Base-by-base conservation (phyloP, 352 stramenopile genomes). In the Thraustochytrium sp. region DNA sequence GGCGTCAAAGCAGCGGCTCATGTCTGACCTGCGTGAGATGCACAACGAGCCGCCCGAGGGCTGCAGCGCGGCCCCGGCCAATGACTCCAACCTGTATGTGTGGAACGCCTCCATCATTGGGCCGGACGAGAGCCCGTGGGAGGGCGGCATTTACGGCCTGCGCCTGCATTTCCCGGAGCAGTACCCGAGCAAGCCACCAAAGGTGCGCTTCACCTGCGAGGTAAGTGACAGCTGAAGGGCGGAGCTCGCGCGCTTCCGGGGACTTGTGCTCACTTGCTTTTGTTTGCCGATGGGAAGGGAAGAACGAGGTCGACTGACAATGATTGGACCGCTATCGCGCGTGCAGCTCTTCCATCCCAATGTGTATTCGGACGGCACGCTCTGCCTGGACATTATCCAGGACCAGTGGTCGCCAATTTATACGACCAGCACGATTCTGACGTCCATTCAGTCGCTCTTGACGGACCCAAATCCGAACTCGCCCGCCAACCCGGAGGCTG, bases 371-470 rank as follows among this genome's bases (percentile, higher is more conserved):
- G 74, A 82, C 29, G 75, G 75, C 5, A 84, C 55, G 42, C 42
- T 98, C 82, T 98, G 94, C 89, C 89, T 99, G 68, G 97, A 99
- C 87, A 99, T 99, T 88, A 90, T 99, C 84, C 96, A 99, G 88
- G 99, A 99, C 89, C 96, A 99, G 88, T 99, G 97, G 97, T 98
- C 93, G 87, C 97, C 97, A 21, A 99, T 80, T 26, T 80, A 80
- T 44, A 80, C 68, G 16, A 80, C 68, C 13, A 80, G 68, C 68
- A 80, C 68, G 23, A 80, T 80, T 72, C 44, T 80, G 34, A 80
- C 68, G 9, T 80, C 68, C 80, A 99, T 99, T 87, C 87, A 99
- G 91, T 98, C 94, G 86, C 88, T 99, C 54, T 89, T 99, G 74
- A 98, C 94, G 85, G 97, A 99, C 89, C 97, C 97, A 5, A 99